These are phyloP conservation scores for Tulasnella sp. DNA, from an alignment of 768 basidiomycete genomes.

Conservation along the genomic window DNA sequence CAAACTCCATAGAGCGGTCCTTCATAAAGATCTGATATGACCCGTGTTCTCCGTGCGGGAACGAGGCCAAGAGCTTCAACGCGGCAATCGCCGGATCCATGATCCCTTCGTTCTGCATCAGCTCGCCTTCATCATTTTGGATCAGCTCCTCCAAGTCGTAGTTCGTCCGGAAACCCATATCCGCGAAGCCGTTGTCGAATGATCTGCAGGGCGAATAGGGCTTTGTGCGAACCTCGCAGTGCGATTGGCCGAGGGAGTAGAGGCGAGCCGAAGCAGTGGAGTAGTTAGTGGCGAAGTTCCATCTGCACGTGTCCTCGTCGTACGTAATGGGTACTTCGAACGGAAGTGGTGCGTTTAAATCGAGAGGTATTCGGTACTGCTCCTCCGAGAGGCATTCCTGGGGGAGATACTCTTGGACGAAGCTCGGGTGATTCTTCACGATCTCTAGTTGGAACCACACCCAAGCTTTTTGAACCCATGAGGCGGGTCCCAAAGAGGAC, in stretches of 20 bases:
- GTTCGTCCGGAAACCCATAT: background rate
- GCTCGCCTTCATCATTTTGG: background rate
- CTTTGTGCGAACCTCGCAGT: background rate
- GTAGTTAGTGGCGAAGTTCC: background rate
- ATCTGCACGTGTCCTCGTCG: background rate
- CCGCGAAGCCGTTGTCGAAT: background rate
- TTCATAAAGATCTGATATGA: too few relatives aligned
- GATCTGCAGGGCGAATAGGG: background rate
- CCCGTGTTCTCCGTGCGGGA: background rate
- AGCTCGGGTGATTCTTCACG: background rate
- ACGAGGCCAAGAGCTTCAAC: background rate
- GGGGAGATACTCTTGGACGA: background rate
- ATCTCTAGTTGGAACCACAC: background rate
- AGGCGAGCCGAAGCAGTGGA: background rate
- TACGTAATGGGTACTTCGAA: background rate
- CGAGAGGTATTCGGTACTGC: background rate
- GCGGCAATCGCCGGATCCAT: background rate
- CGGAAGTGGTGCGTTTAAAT: background rate
- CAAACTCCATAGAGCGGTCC: too few relatives aligned
- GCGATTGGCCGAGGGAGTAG: background rate
- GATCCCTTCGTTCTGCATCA: background rate
- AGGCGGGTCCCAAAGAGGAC: background rate
- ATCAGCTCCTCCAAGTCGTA: background rate
- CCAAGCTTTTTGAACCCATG: background rate
- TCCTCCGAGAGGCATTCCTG: background rate